These are phyloP conservation scores for Schizosaccharomyces octosporus DNA, from an alignment of 805 yeast species.

Conservation along the genomic window DNA sequence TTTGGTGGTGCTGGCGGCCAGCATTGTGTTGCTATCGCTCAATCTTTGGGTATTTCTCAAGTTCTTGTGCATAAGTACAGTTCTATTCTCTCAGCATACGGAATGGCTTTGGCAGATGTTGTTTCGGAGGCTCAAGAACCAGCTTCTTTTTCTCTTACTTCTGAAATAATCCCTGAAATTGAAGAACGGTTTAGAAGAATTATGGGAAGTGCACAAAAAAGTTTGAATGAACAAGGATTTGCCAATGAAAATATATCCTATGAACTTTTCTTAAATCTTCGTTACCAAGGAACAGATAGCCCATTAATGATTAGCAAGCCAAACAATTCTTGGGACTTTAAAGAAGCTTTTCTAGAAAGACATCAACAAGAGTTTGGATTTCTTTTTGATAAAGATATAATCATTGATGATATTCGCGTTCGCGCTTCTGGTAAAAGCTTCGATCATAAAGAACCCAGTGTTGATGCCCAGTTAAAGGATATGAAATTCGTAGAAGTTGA, in stretches of 20 bases:
- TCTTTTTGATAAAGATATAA: constrained; percentile 24
- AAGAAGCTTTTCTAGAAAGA: constrained; percentile 23
- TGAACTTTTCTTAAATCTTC: constrained; percentile 49
- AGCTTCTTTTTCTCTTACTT: constrained; percentile 22
- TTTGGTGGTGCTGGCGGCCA: constrained; percentile 94
- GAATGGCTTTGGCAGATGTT: constrained; percentile 68
- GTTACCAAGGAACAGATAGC: constrained; percentile 79
- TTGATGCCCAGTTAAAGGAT: constrained; percentile 5
- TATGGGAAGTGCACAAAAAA: constrained; percentile 18
- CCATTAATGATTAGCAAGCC: constrained; percentile 37
- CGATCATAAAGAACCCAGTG: constrained; percentile 15
- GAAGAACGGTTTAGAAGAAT: constrained; percentile 24
- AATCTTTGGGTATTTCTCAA: constrained; percentile 37
- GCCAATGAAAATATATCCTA: constrained; percentile 19
- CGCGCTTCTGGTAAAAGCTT: constrained; percentile 44
- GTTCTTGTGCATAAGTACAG: constrained; percentile 62
- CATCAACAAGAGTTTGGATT: constrained; percentile 60
- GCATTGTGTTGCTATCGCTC: constrained; percentile 58
- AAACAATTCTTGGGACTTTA: constrained; percentile 15
- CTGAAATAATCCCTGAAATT: constrained; percentile 14
- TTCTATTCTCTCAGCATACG: constrained; percentile 66
- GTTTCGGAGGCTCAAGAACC: constrained; percentile 64
- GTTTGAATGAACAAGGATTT: constrained; percentile 32
- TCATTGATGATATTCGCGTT: constrained; percentile 51
- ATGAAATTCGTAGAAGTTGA: constrained; percentile 1